Conservation (phyloP, 1,139 yeast genomes). For the Sugiyamaella neomexicana region DNA sequence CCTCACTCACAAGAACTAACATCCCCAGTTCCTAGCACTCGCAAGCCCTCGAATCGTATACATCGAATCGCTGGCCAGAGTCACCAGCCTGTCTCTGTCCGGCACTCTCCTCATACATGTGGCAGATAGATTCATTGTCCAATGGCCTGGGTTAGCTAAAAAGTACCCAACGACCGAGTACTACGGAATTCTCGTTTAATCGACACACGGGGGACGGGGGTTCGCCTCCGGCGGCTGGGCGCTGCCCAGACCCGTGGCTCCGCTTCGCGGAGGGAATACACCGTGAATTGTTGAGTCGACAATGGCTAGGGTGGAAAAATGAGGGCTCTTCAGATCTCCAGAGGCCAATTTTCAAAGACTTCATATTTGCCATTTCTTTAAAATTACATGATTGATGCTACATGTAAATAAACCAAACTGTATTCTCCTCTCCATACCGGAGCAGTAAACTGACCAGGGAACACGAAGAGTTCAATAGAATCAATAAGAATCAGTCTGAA, state of each 20-base stretch:
- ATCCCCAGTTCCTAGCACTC: slow-evolving; percentile 47
- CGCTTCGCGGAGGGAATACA: no score
- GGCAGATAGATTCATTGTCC: slow-evolving; percentile 78
- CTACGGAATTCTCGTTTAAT: slow-evolving; percentile 68
- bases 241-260: no score
- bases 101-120: slow-evolving; percentile 71
- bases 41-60: slow-evolving; percentile 64
- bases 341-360: slow-evolving; percentile 39
- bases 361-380: slow-evolving; percentile 53
- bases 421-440: slow-evolving; percentile 30
- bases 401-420: slow-evolving; percentile 23
- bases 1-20: no score
- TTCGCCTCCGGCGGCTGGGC: no score
- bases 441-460: slow-evolving; percentile 33
- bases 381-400: slow-evolving; percentile 51
- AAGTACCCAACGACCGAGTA: slow-evolving; percentile 67
- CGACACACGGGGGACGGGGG: not conserved
- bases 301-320: slow-evolving; percentile 13
- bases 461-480: slow-evolving; percentile 24
- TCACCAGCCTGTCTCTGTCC: slow-evolving; percentile 68
- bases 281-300: slow-evolving; percentile 14
- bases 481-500: slow-evolving; percentile 22
- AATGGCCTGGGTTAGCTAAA: slow-evolving; percentile 71
- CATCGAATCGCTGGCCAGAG: slow-evolving; percentile 52
- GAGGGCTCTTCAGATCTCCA: not conserved